A percentile compares a stretch with the other conserved stretches of the same genome.
Evolutionary conservation across 352 stramenopile species (phyloP).

Genomic region (Aphanomyces stellatus): DNA sequence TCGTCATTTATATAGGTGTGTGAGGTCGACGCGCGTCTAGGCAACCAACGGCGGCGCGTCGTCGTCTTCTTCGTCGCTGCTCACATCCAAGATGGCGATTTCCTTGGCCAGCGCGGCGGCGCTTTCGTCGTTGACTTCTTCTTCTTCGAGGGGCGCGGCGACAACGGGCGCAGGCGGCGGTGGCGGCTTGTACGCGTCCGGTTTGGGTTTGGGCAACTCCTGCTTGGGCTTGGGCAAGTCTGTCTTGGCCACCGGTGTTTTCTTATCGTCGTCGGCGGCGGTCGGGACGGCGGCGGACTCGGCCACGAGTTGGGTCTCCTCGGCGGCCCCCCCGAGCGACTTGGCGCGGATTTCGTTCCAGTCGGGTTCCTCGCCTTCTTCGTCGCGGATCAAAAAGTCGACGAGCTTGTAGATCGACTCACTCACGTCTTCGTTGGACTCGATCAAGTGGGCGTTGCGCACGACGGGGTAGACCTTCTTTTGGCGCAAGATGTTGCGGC

Average conservation of each 20-base stretch:
- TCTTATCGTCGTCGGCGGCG: too few relatives aligned
- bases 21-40: background rate
- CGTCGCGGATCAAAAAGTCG: slow-evolving; percentile 79
- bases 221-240: slow-evolving; percentile 2
- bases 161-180: background rate
- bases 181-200: background rate
- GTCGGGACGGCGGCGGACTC: slow-evolving; percentile 15
- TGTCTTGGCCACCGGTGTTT: background rate
- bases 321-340: slow-evolving; percentile 37
- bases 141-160: slow-evolving; percentile 31
- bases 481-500: slow-evolving; percentile 62
- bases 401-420: slow-evolving; percentile 87
- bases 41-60: slow-evolving; percentile 4
- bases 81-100: slow-evolving; percentile 70
- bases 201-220: slow-evolving; percentile 14
- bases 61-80: slow-evolving; percentile 74
- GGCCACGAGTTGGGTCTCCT: slow-evolving; percentile 20
- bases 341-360: slow-evolving; percentile 68
- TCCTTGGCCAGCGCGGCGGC: slow-evolving; percentile 56
- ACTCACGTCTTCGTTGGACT: slow-evolving; percentile 70
- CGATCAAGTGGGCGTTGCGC: slow-evolving; percentile 69
- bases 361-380: slow-evolving; percentile 78
- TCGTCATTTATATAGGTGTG: too few relatives aligned
- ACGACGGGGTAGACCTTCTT: slow-evolving; percentile 85
- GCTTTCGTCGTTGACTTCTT: slow-evolving; percentile 59